Percentiles rank a stretch among this genome's conserved stretches.
Evolutionary conservation across 768 basidiomycete species (phyloP).

Genomic region (Suillus bovinus): DNA sequence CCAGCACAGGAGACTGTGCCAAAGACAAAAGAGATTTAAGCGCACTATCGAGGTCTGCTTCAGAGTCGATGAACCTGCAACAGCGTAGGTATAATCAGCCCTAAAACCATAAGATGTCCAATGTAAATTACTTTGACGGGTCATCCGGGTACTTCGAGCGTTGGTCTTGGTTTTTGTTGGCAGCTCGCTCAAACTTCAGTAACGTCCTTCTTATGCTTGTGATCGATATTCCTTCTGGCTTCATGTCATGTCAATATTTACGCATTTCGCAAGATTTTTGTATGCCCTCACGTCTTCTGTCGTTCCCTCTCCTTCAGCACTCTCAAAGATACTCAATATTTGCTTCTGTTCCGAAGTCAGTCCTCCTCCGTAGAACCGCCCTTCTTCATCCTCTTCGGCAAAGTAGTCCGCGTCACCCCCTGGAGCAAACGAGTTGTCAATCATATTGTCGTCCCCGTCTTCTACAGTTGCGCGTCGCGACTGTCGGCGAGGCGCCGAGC

Average conservation of each 20-base stretch:
- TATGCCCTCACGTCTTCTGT: constrained; percentile 63
- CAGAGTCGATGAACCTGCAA: constrained; percentile 95
- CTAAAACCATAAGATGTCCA: not conserved
- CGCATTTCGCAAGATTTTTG: not conserved
- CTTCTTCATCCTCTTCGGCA: constrained; percentile 88
- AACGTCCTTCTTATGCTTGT: constrained; percentile 73
- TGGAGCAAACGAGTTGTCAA: constrained; percentile 63
- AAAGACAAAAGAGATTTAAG: constrained; percentile 88
- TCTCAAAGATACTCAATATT: constrained; percentile 93
- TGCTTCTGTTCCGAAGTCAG: constrained; percentile 92
- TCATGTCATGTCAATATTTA: constrained; percentile 11
- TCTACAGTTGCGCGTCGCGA: constrained; percentile 54
- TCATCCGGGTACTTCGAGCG: constrained; percentile 94
- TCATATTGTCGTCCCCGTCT: constrained; percentile 44
- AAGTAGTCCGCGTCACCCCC: constrained; percentile 91
- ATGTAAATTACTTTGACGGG: constrained; percentile 71
- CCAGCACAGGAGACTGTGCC: constrained; percentile 77
- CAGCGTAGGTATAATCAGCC: constrained; percentile 8
- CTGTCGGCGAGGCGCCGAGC: constrained; percentile 22
- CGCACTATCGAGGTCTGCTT: constrained; percentile 88
- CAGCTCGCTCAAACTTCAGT: constrained; percentile 81
- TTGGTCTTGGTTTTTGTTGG: constrained; percentile 94
- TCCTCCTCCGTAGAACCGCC: constrained; percentile 92
- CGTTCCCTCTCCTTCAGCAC: constrained; percentile 58
- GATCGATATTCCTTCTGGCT: constrained; percentile 70